Evolutionary conservation across 306 rosid genomes (phyloP), one percentile per base, ranked within the genome.

Genomic region (Prunus kanzakura): DNA sequence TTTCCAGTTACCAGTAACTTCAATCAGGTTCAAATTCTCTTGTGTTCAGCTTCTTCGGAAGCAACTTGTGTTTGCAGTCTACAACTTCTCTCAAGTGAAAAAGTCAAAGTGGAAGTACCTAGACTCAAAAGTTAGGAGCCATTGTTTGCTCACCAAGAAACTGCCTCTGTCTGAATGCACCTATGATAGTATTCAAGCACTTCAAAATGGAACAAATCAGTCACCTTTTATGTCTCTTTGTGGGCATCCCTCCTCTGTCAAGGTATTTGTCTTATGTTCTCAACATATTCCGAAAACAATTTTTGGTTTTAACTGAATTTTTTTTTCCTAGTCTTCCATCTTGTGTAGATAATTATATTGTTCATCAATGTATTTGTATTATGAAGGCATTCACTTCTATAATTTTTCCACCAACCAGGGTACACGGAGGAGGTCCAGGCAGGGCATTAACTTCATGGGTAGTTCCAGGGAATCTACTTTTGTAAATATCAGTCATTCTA

Each of bases 101-200:
- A 76, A 81, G 80, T 89, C 96, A 15, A 85, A 78, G 81, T 96
- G 97, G 99, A 68, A 73, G 84, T 78, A 71, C 85, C 82, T 96
- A 43, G 99, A 96, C 79, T 70, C 81, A 54, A 87, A 87, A 84
- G 83, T 96, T 29, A 74, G 74, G 88, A 88, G 82, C 66, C 87
- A 86, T 86, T 92, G 98, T 83, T 69, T 82, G 32, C 78, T 96
- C 67, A 73, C 88, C 74, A 91, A 90, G 89, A 89, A 87, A 78
- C 91, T 96, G 27, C 87, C 87, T 81, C 80, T 82, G 67, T 80
- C 91, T 74, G 97, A 96, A 85, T 96, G 99, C 90, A 89, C 99
- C 29, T 92, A 88, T 62, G 97, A 91, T 83, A 92, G 93, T 85
- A 85, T 96, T 77, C 88, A 86, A 82, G 88, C 84, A 71, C 88